phyloP scores from a whole-genome alignment of 2,329 filamentous ascomycete genomes.

The Diaporthe velutina region DNA sequence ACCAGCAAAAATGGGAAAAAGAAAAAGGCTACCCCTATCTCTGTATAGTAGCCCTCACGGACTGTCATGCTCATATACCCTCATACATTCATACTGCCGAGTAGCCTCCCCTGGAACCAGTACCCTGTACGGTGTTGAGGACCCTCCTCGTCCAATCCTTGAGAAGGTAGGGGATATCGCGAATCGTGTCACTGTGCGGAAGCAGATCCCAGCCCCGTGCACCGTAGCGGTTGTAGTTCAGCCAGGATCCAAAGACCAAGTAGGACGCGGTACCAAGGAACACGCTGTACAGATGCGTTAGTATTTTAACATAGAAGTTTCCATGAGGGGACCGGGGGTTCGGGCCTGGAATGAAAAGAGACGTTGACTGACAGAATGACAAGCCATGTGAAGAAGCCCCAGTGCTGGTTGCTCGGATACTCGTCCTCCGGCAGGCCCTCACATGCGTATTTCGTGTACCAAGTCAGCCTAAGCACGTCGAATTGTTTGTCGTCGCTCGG shows the following conservation, averaged over 20 bases:
- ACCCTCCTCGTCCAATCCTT: slow-evolving; percentile 89
- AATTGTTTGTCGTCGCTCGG: slow-evolving; percentile 68
- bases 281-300: slow-evolving; percentile 64
- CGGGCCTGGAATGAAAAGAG: slow-evolving; percentile 14
- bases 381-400: slow-evolving; percentile 99
- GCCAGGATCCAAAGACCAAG: slow-evolving; percentile 97
- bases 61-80: neutral
- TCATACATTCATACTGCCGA: slow-evolving; percentile 78
- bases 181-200: slow-evolving; percentile 91
- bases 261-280: slow-evolving; percentile 91
- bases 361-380: slow-evolving; percentile 82
- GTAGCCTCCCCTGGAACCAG: slow-evolving; percentile 89
- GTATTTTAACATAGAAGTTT: slow-evolving; percentile 8
- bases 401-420: slow-evolving; percentile 63
- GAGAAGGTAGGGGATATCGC: slow-evolving; percentile 91
- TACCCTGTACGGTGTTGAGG: slow-evolving; percentile 85
- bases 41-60: neutral
- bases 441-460: slow-evolving; percentile 91
- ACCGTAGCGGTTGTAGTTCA: slow-evolving; percentile 98
- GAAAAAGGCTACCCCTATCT: neutral
- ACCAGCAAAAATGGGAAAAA: slow-evolving; percentile 3
- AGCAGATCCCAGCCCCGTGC: slow-evolving; percentile 95
- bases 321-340: neutral
- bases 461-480: slow-evolving; percentile 80
- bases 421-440: slow-evolving; percentile 62